Evolutionary conservation across 176 grass and related monocot species (phyloP).

Genomic region (Triticum aestivum): IWGSC_CS_RefSeq_v2.1 NC_057813.1:439818309-439818808

Average conservation of each 20-base stretch:
- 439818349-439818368: too few species aligned
- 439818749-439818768: not conserved
- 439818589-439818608: not conserved
- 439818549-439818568: not conserved
- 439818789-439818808: too few species aligned
- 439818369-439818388: too few species aligned
- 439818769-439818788: not conserved
- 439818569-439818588: not conserved
- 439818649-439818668: not conserved
- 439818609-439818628: not conserved
- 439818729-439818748: not conserved
- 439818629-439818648: not conserved
- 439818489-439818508: not conserved
- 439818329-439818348: not conserved
- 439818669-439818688: not conserved
- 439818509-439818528: not conserved
- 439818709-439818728: not conserved
- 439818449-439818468: not conserved
- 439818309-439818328: not conserved
- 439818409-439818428: not conserved
- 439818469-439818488: not conserved
- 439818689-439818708: not conserved
- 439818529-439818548: not conserved
- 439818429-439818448: not conserved
- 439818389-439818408: too few species aligned